Base-by-base conservation (phyloP, 2,329 filamentous ascomycete species). In the Chaetomium sp. region DNA sequence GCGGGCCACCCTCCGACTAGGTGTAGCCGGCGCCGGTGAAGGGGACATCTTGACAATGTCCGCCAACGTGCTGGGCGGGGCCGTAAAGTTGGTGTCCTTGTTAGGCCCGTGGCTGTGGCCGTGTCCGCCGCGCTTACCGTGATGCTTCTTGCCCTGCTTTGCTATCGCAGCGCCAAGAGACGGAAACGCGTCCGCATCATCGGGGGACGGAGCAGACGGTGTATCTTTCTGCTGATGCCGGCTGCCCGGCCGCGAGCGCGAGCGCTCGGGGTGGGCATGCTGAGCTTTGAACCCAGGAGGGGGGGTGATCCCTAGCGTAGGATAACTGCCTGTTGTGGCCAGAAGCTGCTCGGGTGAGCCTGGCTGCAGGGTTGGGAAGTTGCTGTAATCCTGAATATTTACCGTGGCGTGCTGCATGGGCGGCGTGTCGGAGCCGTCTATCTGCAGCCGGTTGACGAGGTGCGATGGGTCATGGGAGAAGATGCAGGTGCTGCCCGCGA, bases 1-100 rank as follows among this genome's bases (percentile, higher is more conserved):
- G 40, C 85, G 78, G 38, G 75, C 74, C 44, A 79, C 71, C 68
- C 79, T 87, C 69, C 81, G 85, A 59, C 79, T 84, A 61, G 77
- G 80, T 45, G 79, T 78, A 32, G 74, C 74, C 3, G 87, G 84
- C 1, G 78, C 79, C n/a, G 91, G 90, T 6, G 90, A 91, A 0
- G 92, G 91, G 5, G 90, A 89, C 88, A 96, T 95, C 69, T 92
- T 94, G 56, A 97, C 91, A 56, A 97, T 87, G 71, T 97, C 94
- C 38, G 92, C 92, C 51, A 99, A 76, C 19, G 90, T 95, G 65
- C 84, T 90, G 1, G 90, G 85, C 0, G 76, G 71, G 34, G 79
- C 19, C 19, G 19, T 3, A 27, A 27, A 27, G 19, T 27, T 27
- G 19, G 19, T 77, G 58, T 82, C 85, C 58, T 90, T 86, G 66